Base-by-base conservation (phyloP, 1,284 basidiomycete genomes). In the Malassezia slooffiae region DNA sequence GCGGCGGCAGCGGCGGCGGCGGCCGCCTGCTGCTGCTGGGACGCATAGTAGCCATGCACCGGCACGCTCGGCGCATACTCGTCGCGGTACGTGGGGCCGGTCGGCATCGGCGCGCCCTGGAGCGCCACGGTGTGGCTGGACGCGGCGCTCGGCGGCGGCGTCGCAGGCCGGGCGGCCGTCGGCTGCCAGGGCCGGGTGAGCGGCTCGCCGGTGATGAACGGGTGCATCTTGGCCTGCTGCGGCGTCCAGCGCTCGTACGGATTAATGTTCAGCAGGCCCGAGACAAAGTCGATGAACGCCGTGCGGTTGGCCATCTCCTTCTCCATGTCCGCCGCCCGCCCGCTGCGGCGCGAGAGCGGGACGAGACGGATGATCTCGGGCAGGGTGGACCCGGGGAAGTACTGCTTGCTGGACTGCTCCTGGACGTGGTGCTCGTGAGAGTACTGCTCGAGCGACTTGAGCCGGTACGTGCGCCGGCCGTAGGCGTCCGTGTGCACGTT, bases 201-300 rank as follows among this genome's bases (percentile, higher is more conserved):
- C 70, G 88, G 89, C 72, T 96, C 91, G 43, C 91, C 90, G 9
- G 89, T 93, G 61, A 99, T 95, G 72, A 97, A 99, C 3, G 91
- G 91, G 71, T 97, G 93, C 67, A 85, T 75, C 47, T 84, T 78
- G 28, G 91, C 91, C 72, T 97, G 90, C 67, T 95, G 88, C 21
- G 93, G 91, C 8, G 90, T 85, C 93, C 91, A 99, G 48, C 91
- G 77, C 60, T 87, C 83, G 47, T 90, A 80, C 13, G 93, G 91
- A 65, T 97, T 88, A 73, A 96, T 75, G 70, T 93, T 84, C 47
- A 99, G 75, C 29, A 97, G 74, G 15, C 91, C 91, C 65, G 87
- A 81, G 50, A 91, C 91, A 73, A 99, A 97, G 73, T 99, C 90
- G 71, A 95, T 87, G 72, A 99, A 96, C 13, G 89, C 83, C 46